phyloP scores from a whole-genome alignment of 345 rosid genomes.

The Gossypium thurberi region DNA sequence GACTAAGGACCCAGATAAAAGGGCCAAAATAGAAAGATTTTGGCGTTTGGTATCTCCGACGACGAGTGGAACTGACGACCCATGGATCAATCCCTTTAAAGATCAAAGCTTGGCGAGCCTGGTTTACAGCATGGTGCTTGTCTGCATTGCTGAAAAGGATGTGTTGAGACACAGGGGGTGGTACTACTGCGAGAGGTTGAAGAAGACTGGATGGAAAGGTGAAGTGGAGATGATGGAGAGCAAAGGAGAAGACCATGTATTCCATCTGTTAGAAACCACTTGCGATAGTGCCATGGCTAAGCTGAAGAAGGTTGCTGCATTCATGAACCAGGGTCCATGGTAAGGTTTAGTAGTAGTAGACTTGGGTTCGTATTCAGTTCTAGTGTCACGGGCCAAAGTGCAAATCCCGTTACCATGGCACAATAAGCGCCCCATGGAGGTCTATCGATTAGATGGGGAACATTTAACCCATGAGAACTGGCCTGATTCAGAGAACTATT shows the following conservation, averaged over 20 bases:
- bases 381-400: too few species aligned
- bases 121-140: neutral
- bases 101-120: neutral
- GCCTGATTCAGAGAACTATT: too few species aligned
- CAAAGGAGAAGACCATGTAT: neutral
- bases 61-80: neutral
- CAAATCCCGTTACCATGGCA: too few species aligned
- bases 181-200: slow-evolving; percentile 1
- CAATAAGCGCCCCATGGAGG: too few species aligned
- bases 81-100: neutral
- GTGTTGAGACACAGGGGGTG: neutral
- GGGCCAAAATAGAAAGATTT: neutral
- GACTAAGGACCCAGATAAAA: neutral
- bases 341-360: neutral
- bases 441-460: too few species aligned
- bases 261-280: neutral
- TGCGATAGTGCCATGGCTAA: neutral
- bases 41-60: slow-evolving; percentile 1
- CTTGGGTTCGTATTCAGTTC: neutral
- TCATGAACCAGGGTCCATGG: neutral
- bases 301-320: neutral
- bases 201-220: neutral
- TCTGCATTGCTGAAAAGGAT: slow-evolving; percentile 3
- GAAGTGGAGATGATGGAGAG: slow-evolving; percentile 2
- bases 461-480: too few species aligned